Evolutionary conservation across 1,284 basidiomycete genomes (phyloP).

Genomic region (Coniferiporia sulphurascens): DNA sequence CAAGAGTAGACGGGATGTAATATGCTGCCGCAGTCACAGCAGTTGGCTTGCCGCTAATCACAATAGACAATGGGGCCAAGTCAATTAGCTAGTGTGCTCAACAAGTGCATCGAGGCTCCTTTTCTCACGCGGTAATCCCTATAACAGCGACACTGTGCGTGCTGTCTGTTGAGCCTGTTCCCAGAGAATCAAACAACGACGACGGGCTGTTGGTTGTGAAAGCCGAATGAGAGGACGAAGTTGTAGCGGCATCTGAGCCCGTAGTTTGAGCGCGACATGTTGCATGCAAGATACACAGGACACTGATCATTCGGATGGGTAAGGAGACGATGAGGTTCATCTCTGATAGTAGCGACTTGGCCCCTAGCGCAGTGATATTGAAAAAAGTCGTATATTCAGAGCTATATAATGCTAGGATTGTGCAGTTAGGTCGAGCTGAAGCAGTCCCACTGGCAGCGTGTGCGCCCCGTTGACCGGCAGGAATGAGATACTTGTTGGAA

Average conservation of each 20-base stretch:
- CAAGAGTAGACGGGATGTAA: slow-evolving; percentile 6
- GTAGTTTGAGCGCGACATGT: neutral
- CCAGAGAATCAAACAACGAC: slow-evolving; percentile 11
- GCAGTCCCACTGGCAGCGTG: no score
- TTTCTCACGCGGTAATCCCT: neutral
- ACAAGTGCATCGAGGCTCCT: no score
- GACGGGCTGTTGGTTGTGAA: slow-evolving; percentile 10
- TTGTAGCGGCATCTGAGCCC: neutral
- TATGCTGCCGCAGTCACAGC: slow-evolving; percentile 6
- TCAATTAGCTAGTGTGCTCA: no score
- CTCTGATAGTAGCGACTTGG: no score
- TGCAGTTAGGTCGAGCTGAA: no score
- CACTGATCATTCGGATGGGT: no score
- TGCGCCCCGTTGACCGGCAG: no score
- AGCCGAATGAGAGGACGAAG: neutral
- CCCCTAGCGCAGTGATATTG: no score
- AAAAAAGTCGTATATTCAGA: no score
- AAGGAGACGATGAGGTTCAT: no score
- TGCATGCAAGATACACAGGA: neutral
- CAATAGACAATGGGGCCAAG: neutral
- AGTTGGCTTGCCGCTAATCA: neutral
- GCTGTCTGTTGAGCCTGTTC: neutral
- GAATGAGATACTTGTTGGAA: no score
- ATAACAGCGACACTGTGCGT: neutral
- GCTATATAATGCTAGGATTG: no score